Evolutionary conservation across 1,284 basidiomycete species (phyloP).

Genomic region (Malassezia furfur): DNA sequence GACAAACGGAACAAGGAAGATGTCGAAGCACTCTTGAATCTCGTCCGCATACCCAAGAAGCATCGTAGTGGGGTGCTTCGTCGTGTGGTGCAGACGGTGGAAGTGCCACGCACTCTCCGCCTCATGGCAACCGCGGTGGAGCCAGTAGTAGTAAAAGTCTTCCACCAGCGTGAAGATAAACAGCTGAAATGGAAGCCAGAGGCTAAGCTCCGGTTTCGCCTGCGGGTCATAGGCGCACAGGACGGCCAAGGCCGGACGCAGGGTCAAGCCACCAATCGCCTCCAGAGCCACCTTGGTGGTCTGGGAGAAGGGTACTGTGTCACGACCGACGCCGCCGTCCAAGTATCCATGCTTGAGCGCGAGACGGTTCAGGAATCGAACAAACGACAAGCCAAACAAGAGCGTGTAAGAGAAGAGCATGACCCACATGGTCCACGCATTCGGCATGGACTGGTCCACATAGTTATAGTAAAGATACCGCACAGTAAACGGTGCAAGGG

Average conservation of each 20-base stretch:
- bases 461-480: conserved; percentile 4
- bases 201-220: conserved; percentile 10
- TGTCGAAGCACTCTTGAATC: conserved; percentile 36
- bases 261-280: conserved; percentile 13
- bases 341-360: conserved; percentile 31
- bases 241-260: conserved; percentile 7
- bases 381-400: neutral
- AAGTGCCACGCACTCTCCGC: conserved; percentile 22
- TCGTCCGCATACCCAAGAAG: conserved; percentile 33
- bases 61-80: conserved; percentile 35
- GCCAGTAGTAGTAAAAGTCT: conserved; percentile 42
- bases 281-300: conserved; percentile 16
- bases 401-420: conserved; percentile 4
- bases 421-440: conserved; percentile 1
- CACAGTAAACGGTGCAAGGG: neutral
- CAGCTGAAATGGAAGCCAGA: conserved; percentile 23
- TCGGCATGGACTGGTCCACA: neutral
- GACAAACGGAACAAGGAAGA: conserved; percentile 28
- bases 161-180: conserved; percentile 20
- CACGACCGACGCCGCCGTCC: conserved; percentile 22
- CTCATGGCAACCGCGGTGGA: conserved; percentile 38
- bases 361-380: conserved; percentile 12
- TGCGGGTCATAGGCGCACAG: conserved; percentile 19
- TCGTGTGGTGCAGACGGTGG: conserved; percentile 31
- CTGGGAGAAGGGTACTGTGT: conserved; percentile 31